Conservation (phyloP, 805 yeast genomes). For the Candida dendrica region DNA sequence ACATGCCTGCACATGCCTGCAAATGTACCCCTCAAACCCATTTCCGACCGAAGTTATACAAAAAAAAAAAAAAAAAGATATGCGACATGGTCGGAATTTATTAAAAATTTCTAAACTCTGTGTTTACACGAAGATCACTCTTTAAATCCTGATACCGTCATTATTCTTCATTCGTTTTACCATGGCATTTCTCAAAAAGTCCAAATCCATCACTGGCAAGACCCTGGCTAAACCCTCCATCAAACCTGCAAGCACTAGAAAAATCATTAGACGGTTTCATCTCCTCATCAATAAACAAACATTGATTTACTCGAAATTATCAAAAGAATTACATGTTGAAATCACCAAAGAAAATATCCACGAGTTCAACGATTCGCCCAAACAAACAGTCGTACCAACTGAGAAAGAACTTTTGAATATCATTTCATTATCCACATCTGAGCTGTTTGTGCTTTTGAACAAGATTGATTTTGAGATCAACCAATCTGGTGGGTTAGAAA, state of each 20-base stretch:
- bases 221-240: conserved; percentile 35
- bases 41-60: no score
- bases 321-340: conserved; percentile 9
- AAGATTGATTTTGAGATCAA: conserved; percentile 55
- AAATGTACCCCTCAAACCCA: no score
- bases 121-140: no score
- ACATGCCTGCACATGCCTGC: no score
- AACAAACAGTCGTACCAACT: conserved; percentile 7
- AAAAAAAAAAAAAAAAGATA: no score
- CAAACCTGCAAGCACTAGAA: conserved; percentile 67
- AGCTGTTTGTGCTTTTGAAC: conserved; percentile 31
- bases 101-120: no score
- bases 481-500: conserved; percentile 66
- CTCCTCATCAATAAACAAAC: conserved; percentile 52
- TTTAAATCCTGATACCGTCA: no score
- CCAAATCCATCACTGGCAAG: conserved; percentile 23
- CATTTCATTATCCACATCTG: conserved; percentile 7
- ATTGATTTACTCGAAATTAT: conserved; percentile 29
- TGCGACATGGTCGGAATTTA: no score
- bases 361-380: conserved; percentile 3
- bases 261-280: conserved; percentile 73
- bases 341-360: conserved; percentile 20
- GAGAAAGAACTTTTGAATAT: conserved; percentile 11
- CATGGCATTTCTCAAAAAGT: conserved; percentile 10
- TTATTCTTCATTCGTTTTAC: no score